These are phyloP conservation scores for Pseudogymnoascus sp. DNA, from an alignment of 2,329 filamentous ascomycete genomes.

Conservation along the genomic window DNA sequence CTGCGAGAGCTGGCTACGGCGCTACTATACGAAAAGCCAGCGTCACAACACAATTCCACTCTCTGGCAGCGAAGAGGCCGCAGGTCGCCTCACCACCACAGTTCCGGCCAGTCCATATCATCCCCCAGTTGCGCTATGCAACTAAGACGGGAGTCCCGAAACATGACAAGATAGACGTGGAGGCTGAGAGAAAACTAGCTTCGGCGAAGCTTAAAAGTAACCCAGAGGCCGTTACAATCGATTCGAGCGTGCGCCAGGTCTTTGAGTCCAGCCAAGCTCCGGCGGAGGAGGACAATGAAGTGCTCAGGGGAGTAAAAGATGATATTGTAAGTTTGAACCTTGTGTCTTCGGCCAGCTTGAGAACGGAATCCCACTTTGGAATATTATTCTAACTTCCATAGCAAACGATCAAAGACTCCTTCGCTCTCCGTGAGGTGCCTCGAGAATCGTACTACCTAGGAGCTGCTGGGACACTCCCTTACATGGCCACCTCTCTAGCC, in stretches of 20 bases:
- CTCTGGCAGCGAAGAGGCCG: constrained; percentile 21
- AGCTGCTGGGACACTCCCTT: constrained; percentile 73
- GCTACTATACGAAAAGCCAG: constrained; percentile 20
- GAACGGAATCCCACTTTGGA: neutral
- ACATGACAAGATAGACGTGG: constrained; percentile 40
- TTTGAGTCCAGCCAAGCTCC: constrained; percentile 32
- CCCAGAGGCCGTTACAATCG: constrained; percentile 52
- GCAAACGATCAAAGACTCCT: constrained; percentile 61
- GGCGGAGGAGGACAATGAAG: constrained; percentile 32
- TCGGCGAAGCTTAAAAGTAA: constrained; percentile 49
- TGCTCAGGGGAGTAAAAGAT: constrained; percentile 43
- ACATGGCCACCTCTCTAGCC: constrained; percentile 72
- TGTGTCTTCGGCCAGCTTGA: neutral
- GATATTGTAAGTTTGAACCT: constrained; percentile 47
- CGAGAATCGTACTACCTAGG: constrained; percentile 61
- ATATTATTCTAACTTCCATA: constrained; percentile 26
- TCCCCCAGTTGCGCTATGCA: constrained; percentile 40
- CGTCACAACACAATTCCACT: constrained; percentile 14
- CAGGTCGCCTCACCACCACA: constrained; percentile 11
- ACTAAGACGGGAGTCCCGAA: constrained; percentile 21
- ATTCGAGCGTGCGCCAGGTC: constrained; percentile 47
- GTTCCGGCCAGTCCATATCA: constrained; percentile 31
- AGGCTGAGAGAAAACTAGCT: constrained; percentile 47
- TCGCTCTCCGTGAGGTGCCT: constrained; percentile 56
- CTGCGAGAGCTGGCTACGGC: constrained; percentile 19